Evolutionary conservation across 2,329 filamentous ascomycete genomes (phyloP).

Genomic region (Sporothrix schenckii): DNA sequence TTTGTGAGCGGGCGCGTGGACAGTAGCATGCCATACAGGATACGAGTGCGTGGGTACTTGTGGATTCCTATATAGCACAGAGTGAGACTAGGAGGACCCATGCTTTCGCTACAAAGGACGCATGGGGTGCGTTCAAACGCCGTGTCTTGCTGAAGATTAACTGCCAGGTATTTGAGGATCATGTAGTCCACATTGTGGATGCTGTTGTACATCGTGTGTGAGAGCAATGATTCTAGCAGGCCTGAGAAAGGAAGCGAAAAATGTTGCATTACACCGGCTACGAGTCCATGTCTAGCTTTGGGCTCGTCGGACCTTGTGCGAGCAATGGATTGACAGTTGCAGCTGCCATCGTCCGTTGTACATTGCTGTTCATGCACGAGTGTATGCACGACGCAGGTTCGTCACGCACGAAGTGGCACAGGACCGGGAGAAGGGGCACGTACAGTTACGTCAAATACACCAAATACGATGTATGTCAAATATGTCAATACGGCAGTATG

Average conservation of each 20-base stretch:
- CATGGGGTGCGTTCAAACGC: not conserved
- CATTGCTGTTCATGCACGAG: too few species aligned
- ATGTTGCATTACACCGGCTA: not conserved
- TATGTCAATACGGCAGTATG: too few species aligned
- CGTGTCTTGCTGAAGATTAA: constrained; percentile 3
- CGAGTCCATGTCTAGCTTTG: not conserved
- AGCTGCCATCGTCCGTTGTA: not conserved
- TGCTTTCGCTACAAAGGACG: not conserved
- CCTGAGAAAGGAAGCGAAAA: not conserved
- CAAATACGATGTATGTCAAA: too few species aligned
- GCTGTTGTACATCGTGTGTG: not conserved
- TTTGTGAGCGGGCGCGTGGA: not conserved
- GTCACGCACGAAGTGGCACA: constrained; percentile 5
- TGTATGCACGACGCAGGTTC: constrained; percentile 18
- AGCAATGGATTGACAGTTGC: constrained; percentile 8
- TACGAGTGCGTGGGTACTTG: constrained; percentile 7
- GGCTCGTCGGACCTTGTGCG: not conserved
- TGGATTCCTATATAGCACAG: not conserved
- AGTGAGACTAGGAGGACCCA: not conserved
- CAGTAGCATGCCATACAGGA: not conserved
- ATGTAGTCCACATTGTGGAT: not conserved
- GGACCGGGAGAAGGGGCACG: not conserved
- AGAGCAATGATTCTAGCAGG: too few species aligned
- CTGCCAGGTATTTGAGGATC: not conserved
- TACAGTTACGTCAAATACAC: too few species aligned